phyloP scores from a whole-genome alignment of 768 basidiomycete species.

The Lactarius sanguifluus region DNA sequence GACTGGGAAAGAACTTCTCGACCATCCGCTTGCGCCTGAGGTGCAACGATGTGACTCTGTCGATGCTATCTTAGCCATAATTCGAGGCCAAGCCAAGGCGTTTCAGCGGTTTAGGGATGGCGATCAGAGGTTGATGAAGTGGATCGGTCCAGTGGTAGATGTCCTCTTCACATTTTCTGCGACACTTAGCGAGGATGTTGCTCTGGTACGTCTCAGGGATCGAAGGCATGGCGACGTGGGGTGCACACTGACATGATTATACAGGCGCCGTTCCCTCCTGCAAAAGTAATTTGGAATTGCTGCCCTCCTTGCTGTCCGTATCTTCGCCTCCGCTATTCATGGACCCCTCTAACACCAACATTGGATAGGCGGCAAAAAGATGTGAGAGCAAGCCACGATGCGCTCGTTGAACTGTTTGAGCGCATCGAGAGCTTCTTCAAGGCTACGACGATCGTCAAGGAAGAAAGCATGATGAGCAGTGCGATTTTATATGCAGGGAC shows the following conservation, averaged over 20 bases:
- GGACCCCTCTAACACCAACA: too few relatives aligned
- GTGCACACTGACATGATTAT: not conserved
- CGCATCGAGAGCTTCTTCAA: too few relatives aligned
- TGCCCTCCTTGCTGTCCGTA: constrained; percentile 3
- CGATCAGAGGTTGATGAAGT: too few relatives aligned
- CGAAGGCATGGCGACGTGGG: accelerated
- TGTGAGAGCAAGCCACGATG: too few relatives aligned
- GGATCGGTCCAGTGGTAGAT: too few relatives aligned
- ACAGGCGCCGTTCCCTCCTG: not conserved
- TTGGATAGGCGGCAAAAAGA: too few relatives aligned
- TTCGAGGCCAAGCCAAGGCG: not conserved
- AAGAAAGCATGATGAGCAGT: not conserved
- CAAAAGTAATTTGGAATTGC: not conserved
- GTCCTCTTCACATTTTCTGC: too few relatives aligned
- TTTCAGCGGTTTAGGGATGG: too few relatives aligned
- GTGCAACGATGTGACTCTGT: constrained; percentile 5
- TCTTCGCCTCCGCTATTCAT: not conserved
- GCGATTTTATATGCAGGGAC: not conserved
- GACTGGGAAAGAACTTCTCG: constrained; percentile 4
- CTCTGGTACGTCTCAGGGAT: not conserved
- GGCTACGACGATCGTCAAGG: not conserved
- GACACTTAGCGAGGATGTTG: not conserved
- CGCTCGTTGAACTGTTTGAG: too few relatives aligned
- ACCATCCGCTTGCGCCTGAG: constrained; percentile 5
- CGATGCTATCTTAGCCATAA: not conserved